phyloP scores from a whole-genome alignment of 2,329 filamentous ascomycete species.

The Fusarium buxicola region DNA sequence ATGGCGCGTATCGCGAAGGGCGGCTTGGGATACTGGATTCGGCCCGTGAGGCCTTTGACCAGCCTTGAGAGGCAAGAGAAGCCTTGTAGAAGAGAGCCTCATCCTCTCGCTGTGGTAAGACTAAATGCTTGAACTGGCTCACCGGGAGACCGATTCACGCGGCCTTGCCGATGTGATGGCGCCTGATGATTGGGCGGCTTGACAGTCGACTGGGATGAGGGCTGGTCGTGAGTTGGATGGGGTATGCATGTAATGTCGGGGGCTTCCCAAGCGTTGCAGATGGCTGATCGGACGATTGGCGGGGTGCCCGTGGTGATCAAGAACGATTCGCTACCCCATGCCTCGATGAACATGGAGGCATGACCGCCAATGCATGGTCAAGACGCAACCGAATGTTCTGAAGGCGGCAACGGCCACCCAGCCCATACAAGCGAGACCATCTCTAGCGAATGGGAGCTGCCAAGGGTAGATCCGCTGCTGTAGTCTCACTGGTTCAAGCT shows the following conservation, averaged over 20 bases:
- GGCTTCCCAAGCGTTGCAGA: conserved; percentile 20
- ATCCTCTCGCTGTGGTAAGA: conserved; percentile 10
- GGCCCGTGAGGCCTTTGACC: conserved; percentile 12
- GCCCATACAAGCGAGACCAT: conserved; percentile 18
- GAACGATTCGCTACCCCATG: conserved; percentile 18
- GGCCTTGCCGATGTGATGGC: conserved; percentile 23
- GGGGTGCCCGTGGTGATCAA: conserved; percentile 26
- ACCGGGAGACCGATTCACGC: conserved; percentile 25
- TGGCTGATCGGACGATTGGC: conserved; percentile 41
- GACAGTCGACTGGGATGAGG: conserved; percentile 25
- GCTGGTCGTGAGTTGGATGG: conserved; percentile 27
- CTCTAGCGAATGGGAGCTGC: conserved; percentile 26
- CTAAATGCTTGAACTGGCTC: conserved; percentile 6
- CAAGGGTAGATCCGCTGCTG: conserved; percentile 11
- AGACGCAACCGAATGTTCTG: conserved; percentile 27
- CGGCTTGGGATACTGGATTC: conserved; percentile 17
- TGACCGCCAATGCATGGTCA: conserved; percentile 36
- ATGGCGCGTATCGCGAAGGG: conserved; percentile 22
- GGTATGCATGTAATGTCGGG: conserved; percentile 32
- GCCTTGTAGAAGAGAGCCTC: conserved; percentile 36
- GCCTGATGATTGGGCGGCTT: conserved; percentile 26
- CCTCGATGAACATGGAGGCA: conserved; percentile 32
- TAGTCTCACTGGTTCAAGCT: conserved; percentile 23
- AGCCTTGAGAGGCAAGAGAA: conserved; percentile 4
- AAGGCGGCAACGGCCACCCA: conserved; percentile 13